A percentile compares a stretch with the other conserved stretches of the same genome.
phyloP scores from a whole-genome alignment of 192 early-diverging fungal species.

The Linderina pennispora region DNA sequence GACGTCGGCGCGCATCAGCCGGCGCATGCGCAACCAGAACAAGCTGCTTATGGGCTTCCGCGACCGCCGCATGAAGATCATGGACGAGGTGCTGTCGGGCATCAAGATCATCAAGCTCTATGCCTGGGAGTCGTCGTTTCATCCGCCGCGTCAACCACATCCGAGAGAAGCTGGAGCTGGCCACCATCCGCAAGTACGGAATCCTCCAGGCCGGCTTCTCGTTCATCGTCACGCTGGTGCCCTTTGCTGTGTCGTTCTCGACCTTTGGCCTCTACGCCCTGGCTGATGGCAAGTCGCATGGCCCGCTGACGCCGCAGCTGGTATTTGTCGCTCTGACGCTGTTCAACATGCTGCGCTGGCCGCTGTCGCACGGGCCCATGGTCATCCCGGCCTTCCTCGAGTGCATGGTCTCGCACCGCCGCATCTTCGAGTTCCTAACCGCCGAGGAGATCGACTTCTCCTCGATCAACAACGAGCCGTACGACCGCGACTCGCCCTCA shows the following conservation, averaged over 20 bases:
- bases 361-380: constrained; percentile 25
- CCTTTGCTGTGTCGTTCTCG: constrained; percentile 42
- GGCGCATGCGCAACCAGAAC: constrained; percentile 67
- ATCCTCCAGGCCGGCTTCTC: constrained; percentile 29
- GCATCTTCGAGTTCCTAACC: constrained; percentile 31
- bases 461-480: constrained; percentile 12
- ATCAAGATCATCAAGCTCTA: constrained; percentile 70
- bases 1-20: constrained; percentile 65
- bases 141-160: constrained; percentile 35
- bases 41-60: constrained; percentile 73
- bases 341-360: constrained; percentile 45
- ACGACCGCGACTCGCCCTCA: background rate
- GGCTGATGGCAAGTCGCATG: constrained; percentile 24
- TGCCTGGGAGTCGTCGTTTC: constrained; percentile 57
- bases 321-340: constrained; percentile 47
- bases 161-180: constrained; percentile 31
- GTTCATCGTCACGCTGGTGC: constrained; percentile 36
- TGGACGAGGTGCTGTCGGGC: constrained; percentile 56
- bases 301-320: constrained; percentile 43
- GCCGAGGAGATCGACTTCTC: constrained; percentile 39
- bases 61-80: constrained; percentile 63
- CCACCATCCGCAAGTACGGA: constrained; percentile 31
- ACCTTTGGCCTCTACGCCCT: constrained; percentile 42
- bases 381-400: constrained; percentile 32
- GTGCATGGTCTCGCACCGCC: constrained; percentile 26